Base-by-base conservation (phyloP, 2,329 filamentous ascomycete species). In the Penicillium sp. region DNA sequence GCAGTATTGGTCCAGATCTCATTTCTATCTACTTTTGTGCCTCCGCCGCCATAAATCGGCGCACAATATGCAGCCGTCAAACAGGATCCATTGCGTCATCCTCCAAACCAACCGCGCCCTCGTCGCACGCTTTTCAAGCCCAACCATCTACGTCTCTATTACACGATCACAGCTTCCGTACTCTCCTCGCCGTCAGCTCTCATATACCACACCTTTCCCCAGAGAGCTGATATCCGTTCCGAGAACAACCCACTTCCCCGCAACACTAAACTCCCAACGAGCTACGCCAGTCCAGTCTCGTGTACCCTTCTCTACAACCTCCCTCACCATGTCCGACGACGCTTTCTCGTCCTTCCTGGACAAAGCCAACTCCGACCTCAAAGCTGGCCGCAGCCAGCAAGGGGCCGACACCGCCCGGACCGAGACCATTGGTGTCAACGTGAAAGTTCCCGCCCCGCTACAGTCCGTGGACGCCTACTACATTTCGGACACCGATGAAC, bases 281-380 rank as follows among this genome's bases (percentile, higher is more conserved):
- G 41, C 40, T 18, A 28, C 37, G 37, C 32, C 39, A 31, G 28
- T 41, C 46, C 51, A 38, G 49, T 40, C 42, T 48, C 47, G 40
- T 40, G 13, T 23, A 13, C 12, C 33, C 29, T 59, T 56, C 46
- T 57, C 53, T 47, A 56, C 50, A 9, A 45, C 54, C 37, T 29
- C 48, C 24, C 53, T 54, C 50, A 64, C 54, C 49, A 76, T 76
- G 73, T 66, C 83, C 46, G 89, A 95, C 77, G 83, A 87, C 53
- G 86, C 87, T 54, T 96, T 95, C 76, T 81, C 84, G 71, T 77
- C 86, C 52, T 95, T 96, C 67, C 78, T 96, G 49, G 80, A 93
- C 67, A 93, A 93, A 75, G 89, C 89, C 46, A 95, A 95, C 73
- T 76, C 83, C 63, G 85, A 90, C 66, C 72, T 71, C 8, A 66